These are phyloP conservation scores for Cryptosporidium parvum DNA, from an alignment of 169 alveolate genomes.

Conservation along the genomic window DNA sequence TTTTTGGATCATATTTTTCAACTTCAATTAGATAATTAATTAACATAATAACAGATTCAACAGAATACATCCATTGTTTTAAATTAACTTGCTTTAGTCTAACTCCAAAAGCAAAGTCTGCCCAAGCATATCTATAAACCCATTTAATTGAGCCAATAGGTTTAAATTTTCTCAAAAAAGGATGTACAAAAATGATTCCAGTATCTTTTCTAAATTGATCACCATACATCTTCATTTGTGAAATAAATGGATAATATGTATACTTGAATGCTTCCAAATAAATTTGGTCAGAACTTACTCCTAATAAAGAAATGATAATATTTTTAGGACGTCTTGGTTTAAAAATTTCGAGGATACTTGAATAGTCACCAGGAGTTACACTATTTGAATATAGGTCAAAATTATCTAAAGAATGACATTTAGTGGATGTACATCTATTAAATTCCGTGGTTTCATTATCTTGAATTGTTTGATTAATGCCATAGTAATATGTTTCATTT, in stretches of 20 bases:
- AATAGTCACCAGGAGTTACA: conserved; percentile 52
- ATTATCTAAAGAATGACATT: not conserved
- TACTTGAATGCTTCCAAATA: conserved; percentile 66
- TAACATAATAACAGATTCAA: conserved; percentile 28
- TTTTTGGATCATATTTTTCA: conserved; percentile 62
- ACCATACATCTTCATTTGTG: conserved; percentile 64
- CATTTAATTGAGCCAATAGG: conserved; percentile 15
- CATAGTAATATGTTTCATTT: not conserved
- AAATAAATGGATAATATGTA: conserved; percentile 55
- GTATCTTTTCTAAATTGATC: conserved; percentile 16
- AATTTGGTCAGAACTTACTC: conserved; percentile 60
- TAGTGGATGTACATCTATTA: not conserved
- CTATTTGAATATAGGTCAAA: not conserved
- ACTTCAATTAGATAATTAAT: conserved; percentile 30
- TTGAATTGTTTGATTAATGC: not conserved
- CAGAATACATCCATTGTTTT: conserved; percentile 72
- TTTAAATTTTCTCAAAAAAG: conserved; percentile 52
- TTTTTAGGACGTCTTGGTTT: conserved; percentile 70
- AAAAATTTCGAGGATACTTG: not conserved
- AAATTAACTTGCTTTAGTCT: conserved; percentile 8
- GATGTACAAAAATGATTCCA: conserved; percentile 60
- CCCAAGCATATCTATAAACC: conserved; percentile 62
- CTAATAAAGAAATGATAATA: conserved; percentile 31
- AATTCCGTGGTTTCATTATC: not conserved
- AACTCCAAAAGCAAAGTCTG: conserved; percentile 61